Evolutionary conservation across 345 rosid genomes (phyloP).

Genomic region (Lepidium aucheri): DNA sequence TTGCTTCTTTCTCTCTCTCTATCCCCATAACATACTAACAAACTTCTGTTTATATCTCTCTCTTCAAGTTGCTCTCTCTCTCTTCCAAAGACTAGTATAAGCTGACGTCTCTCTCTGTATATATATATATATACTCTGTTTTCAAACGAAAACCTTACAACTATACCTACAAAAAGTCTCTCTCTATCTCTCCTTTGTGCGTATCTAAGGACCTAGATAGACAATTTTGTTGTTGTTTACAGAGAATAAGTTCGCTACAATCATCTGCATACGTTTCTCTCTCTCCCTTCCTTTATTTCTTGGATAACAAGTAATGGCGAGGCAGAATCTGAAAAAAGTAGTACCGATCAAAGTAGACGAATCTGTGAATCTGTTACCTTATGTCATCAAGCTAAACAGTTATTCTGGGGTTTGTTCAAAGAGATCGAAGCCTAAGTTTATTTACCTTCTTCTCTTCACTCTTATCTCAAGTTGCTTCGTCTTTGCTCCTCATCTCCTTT

Average conservation of each 20-base stretch:
- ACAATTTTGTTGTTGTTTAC: neutral
- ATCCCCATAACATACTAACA: neutral
- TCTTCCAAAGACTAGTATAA: constrained; percentile 8
- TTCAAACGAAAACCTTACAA: constrained; percentile 3
- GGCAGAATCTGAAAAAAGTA: constrained; percentile 10
- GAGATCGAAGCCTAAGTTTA: constrained; percentile 20
- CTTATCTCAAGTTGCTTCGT: constrained; percentile 25
- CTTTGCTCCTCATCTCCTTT: constrained; percentile 22
- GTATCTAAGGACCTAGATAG: neutral
- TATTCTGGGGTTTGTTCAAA: constrained; percentile 6
- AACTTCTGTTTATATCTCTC: neutral
- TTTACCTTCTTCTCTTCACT: constrained; percentile 27
- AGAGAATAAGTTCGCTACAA: neutral
- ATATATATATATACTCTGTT: neutral
- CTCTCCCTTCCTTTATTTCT: neutral
- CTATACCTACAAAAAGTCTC: neutral
- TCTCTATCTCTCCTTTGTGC: neutral
- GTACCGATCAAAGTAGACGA: constrained; percentile 9
- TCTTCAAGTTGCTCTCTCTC: too few relatives aligned
- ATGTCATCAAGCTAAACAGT: neutral
- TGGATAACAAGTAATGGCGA: constrained; percentile 8
- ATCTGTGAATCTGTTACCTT: constrained; percentile 3
- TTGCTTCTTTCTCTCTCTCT: neutral
- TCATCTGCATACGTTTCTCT: neutral
- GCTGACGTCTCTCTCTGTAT: constrained; percentile 10